Evolutionary conservation across 2,329 filamentous ascomycete species (phyloP).

Genomic region (Cladophialophora psammophila): DNA sequence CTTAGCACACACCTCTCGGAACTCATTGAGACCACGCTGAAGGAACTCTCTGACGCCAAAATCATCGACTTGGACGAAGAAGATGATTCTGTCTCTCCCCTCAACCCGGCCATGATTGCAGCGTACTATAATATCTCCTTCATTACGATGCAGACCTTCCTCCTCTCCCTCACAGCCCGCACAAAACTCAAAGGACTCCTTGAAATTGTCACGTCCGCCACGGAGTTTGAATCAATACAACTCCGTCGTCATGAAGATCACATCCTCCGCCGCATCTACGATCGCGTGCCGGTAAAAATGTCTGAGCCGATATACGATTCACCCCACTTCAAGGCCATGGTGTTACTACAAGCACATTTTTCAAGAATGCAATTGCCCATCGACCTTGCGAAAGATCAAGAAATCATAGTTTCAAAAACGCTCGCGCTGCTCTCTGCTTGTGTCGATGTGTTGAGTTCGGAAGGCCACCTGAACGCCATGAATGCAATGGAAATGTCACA

Average conservation of each 20-base stretch:
- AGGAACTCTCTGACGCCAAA: constrained; percentile 89
- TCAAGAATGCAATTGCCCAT: constrained; percentile 95
- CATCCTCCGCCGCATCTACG: constrained; percentile 89
- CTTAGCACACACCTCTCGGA: constrained; percentile 95
- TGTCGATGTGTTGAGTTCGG: constrained; percentile 93
- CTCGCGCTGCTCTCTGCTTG: constrained; percentile 87
- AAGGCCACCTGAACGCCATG: constrained; percentile 96
- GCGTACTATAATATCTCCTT: constrained; percentile 99
- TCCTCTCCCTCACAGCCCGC: constrained; percentile 83
- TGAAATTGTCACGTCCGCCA: constrained; percentile 95
- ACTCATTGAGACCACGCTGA: constrained; percentile 88
- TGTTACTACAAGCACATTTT: constrained; percentile 97
- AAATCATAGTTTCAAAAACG: constrained; percentile 82
- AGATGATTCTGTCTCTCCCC: constrained; percentile 84
- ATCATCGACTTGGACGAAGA: constrained; percentile 96
- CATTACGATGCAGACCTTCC: constrained; percentile 98
- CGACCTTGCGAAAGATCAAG: constrained; percentile 94
- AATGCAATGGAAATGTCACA: constrained; percentile 99
- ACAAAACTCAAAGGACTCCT: constrained; percentile 97
- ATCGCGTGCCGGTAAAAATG: constrained; percentile 95
- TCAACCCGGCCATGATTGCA: constrained; percentile 97
- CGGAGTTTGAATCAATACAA: constrained; percentile 94
- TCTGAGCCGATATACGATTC: constrained; percentile 83
- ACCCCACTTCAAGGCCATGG: constrained; percentile 98
- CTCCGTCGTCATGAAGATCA: constrained; percentile 91